Base-by-base conservation (phyloP, 805 yeast species). In the Candida wancherniae region DNA sequence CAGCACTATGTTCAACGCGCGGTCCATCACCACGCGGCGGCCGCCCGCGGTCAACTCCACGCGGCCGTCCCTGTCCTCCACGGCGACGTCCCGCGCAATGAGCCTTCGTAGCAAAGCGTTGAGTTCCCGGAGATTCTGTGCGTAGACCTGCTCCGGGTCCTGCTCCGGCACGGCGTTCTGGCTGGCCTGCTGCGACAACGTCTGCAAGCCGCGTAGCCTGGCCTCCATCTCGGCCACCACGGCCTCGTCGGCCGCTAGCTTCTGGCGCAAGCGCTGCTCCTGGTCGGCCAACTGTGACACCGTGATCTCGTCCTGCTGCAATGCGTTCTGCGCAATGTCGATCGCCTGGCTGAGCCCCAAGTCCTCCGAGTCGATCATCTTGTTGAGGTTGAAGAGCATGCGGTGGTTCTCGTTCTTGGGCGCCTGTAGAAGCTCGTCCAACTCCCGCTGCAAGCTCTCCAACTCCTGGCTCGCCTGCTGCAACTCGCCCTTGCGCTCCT, bases 391-490 rank as follows among this genome's bases (percentile, higher is more conserved):
- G 22, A 36, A 34, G 3, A 45, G 31, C 28, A 34, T 31, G 22
- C 19, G 33, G 36, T 29, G 34, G 28, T 43, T 34, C 11, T 44
- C 47, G 21, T 45, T 44, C n/a, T 33, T 39, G 3, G 46, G 36
- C 7, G 29, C 43, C 8, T 31, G 30, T 8, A 39, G 11, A 12
- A 41, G 30, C 6, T 11, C 12, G n/a, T 37, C 41, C 9, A 45
- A 21, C 15, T 44, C 42, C 3, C 16, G 31, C 28, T 57, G 56
- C 22, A 60, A 24, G 8, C 14, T 22, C 5, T 24, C 19, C 1
- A 61, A 39, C 9, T 58, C 60, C 2, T 31, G 43, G 2, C 58
- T 36, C 6, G 60, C 36, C 5, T 38, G 41, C 7, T 52, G 53
- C 14, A 63, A 45, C 12, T 60, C 56, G 3, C 40, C 39, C 5